A percentile compares a stretch with the other conserved stretches of the same genome.
Evolutionary conservation across 768 basidiomycete genomes (phyloP).

Genomic region (Russula ochroleuca): DNA sequence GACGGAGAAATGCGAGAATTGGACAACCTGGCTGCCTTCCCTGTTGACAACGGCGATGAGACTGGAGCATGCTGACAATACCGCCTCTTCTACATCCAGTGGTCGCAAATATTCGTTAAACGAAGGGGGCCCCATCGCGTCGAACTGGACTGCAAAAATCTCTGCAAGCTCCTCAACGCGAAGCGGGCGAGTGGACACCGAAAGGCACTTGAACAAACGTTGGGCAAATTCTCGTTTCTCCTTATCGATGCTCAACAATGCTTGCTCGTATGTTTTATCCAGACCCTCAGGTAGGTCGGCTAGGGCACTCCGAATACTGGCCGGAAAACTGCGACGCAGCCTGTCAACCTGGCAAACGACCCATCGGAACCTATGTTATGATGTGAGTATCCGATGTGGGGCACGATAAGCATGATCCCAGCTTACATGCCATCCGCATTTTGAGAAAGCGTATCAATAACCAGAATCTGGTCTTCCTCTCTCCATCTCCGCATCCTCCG

Average conservation of each 20-base stretch:
- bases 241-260: background rate
- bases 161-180: constrained; percentile 8
- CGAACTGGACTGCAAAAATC: constrained; percentile 11
- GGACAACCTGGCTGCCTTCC: background rate
- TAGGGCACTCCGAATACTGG: background rate
- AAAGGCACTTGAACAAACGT: constrained; percentile 3
- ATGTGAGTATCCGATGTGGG: too few relatives aligned
- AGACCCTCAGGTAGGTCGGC: background rate
- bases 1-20: constrained; percentile 22
- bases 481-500: too few relatives aligned
- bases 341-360: too few relatives aligned
- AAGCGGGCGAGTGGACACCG: constrained; percentile 6
- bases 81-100: constrained; percentile 1
- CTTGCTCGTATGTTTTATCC: constrained; percentile 1
- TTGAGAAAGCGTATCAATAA: too few relatives aligned
- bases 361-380: too few relatives aligned
- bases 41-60: background rate
- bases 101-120: constrained; percentile 4
- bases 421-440: too few relatives aligned
- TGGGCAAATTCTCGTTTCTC: background rate
- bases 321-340: too few relatives aligned
- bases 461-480: too few relatives aligned
- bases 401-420: too few relatives aligned
- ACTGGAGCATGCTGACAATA: constrained; percentile 8
- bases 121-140: background rate